Base-by-base conservation (phyloP, 768 basidiomycete genomes). In the Leucosporidium yakuticum region DNA sequence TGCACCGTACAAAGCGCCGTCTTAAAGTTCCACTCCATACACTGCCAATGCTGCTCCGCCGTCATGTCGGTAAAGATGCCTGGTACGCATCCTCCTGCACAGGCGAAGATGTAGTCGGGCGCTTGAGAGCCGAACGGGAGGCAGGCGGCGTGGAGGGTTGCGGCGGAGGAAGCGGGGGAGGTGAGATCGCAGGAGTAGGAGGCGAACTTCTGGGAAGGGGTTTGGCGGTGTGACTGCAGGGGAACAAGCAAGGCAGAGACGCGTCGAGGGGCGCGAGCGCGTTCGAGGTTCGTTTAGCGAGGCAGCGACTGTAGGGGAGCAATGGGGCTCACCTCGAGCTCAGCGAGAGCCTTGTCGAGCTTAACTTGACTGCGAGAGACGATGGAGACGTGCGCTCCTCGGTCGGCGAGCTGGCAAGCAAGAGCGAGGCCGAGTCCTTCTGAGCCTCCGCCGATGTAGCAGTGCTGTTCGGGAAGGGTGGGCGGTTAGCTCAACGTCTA, bases 381-480 rank as follows among this genome's bases (percentile, higher is more conserved):
- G 67, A 94, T 90, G 11, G 89, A 90, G 4, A 94, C 87, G 69
- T 90, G 83, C 0, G 91, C 90, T 0, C 93, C 92, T 67, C 81
- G 81, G 68, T 81, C 79, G 20, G 84, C 83, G 2, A 95, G 82
- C 21, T 87, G 79, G 34, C 83, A 81, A 1, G 91, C 88, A 12
- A 94, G 80, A 0, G 85, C 83, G 3, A 91, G 82, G 1, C 92
- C 92, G 0, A 93, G 84, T 1, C 92, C 92, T 20, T 86, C 82
- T 51, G 86, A 88, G 4, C 89, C 91, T 4, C 92, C 92, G 0
- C 91, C 91, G 23, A 95, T 81, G 76, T 91, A 90, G 78, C 86
- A 85, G 73, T 92, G 89, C 92, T 94, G 27, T 5, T 9, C 39
- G 39, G 39, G 39, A 44, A 44, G 39, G 17, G 39, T 8, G 11